phyloP scores from a whole-genome alignment of 2,329 filamentous ascomycete species.

The Colletotrichum sp. region DNA sequence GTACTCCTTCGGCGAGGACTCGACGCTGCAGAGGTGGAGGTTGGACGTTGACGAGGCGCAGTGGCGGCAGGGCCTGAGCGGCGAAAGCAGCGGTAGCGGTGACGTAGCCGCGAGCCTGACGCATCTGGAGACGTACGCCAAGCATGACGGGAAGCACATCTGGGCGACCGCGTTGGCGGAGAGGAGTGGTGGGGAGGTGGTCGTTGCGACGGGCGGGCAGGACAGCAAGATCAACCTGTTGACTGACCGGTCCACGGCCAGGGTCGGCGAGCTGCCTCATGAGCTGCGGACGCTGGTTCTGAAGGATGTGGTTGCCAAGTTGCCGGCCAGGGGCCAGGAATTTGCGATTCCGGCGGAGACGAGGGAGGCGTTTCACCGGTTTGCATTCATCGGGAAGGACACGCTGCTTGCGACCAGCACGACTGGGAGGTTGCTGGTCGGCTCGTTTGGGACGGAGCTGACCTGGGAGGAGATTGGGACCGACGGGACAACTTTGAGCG shows the following conservation, averaged over 20 bases:
- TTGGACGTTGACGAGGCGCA: conserved; percentile 43
- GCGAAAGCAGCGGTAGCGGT: neutral
- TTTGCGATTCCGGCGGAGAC: conserved; percentile 16
- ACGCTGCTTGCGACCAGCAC: conserved; percentile 63
- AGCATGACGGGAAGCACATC: conserved; percentile 87
- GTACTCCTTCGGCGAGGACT: conserved; percentile 86
- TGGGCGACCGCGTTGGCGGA: conserved; percentile 70
- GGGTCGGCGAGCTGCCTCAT: neutral
- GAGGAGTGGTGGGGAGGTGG: conserved; percentile 33
- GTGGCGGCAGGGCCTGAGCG: conserved; percentile 5
- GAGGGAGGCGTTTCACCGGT: conserved; percentile 61
- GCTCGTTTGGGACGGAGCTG: conserved; percentile 35
- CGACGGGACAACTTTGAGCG: conserved; percentile 34
- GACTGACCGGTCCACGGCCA: conserved; percentile 24
- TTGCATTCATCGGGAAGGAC: conserved; percentile 63
- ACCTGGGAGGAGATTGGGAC: conserved; percentile 49
- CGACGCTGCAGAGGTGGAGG: conserved; percentile 76
- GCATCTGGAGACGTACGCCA: conserved; percentile 61
- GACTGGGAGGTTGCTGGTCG: conserved; percentile 63
- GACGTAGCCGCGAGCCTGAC: conserved; percentile 39
- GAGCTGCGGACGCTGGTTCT: conserved; percentile 32
- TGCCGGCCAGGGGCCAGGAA: conserved; percentile 34
- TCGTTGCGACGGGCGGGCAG: conserved; percentile 79
- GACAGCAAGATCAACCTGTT: conserved; percentile 73
- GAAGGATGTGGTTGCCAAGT: conserved; percentile 32